These are phyloP conservation scores for Beauveria caledonica DNA, from an alignment of 2,329 filamentous ascomycete species.

Conservation along the genomic window DNA sequence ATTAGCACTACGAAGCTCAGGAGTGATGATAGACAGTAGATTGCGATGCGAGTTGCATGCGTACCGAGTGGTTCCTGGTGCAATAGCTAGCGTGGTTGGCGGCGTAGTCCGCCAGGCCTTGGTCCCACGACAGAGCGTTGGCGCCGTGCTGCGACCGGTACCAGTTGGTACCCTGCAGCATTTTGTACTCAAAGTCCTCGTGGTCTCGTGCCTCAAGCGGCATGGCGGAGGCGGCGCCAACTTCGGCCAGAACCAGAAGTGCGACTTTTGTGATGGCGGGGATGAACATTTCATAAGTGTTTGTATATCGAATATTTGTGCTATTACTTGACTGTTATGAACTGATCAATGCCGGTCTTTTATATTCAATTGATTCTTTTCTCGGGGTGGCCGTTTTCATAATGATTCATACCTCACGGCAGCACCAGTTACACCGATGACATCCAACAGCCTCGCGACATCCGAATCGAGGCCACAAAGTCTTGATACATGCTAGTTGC, in stretches of 20 bases:
- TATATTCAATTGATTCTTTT: no score
- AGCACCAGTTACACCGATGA: not conserved
- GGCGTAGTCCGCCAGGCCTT: slow-evolving; percentile 52
- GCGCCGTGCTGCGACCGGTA: slow-evolving; percentile 74
- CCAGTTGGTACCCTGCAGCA: slow-evolving; percentile 65
- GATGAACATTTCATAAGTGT: not conserved
- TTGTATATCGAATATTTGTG: not conserved
- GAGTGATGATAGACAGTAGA: no score
- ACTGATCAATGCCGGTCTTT: no score
- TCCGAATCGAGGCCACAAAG: no score
- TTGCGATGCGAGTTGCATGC: not conserved
- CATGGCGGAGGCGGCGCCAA: not conserved
- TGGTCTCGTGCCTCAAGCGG: not conserved
- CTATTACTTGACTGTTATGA: not conserved
- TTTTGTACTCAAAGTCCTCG: slow-evolving; percentile 7
- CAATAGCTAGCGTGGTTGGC: slow-evolving; percentile 52
- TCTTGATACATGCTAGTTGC: no score
- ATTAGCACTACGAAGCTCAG: not conserved
- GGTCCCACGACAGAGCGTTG: slow-evolving; percentile 52
- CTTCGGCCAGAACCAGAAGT: not conserved
- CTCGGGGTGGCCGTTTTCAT: not conserved
- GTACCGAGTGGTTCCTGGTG: slow-evolving; percentile 38
- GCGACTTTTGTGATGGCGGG: not conserved
- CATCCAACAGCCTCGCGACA: no score
- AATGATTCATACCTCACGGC: not conserved